phyloP scores from a whole-genome alignment of 176 grass and related monocot species.

The Zea mays region DNA sequence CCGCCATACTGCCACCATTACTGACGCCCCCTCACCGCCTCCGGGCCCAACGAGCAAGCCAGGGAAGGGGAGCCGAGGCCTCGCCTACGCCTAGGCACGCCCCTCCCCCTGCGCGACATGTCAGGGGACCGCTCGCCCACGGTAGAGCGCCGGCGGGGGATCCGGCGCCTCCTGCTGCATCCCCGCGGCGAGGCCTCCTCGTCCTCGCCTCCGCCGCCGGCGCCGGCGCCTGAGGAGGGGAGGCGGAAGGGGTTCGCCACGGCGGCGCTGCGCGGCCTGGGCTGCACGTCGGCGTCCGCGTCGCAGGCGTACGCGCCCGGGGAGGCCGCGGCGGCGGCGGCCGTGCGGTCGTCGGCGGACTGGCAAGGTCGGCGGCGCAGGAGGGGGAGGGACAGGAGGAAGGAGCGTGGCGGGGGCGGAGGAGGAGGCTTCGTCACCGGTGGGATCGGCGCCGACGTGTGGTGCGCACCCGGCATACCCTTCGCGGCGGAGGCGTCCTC shows the following conservation, averaged over 20 bases:
- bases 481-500: constrained; percentile 90
- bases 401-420: constrained; percentile 33
- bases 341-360: constrained; percentile 75
- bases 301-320: constrained; percentile 63
- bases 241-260: constrained; percentile 56
- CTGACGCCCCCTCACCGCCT: neutral
- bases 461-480: constrained; percentile 85
- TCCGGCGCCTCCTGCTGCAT: constrained; percentile 45
- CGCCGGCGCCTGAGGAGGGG: neutral
- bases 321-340: constrained; percentile 38
- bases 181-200: constrained; percentile 38
- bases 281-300: constrained; percentile 61
- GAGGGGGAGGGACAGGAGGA: constrained; percentile 49
- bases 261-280: constrained; percentile 75
- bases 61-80: neutral
- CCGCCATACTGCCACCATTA: constrained; percentile 35
- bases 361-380: constrained; percentile 64
- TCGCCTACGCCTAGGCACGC: neutral
- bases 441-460: constrained; percentile 69
- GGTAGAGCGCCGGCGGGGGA: constrained; percentile 50
- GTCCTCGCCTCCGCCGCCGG: neutral
- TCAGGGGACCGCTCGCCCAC: constrained; percentile 39
- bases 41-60: neutral
- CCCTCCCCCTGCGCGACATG: constrained; percentile 9
- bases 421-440: constrained; percentile 39